These are phyloP conservation scores for Sindora glabra DNA, from an alignment of 306 rosid species.

Conservation along the genomic window DNA sequence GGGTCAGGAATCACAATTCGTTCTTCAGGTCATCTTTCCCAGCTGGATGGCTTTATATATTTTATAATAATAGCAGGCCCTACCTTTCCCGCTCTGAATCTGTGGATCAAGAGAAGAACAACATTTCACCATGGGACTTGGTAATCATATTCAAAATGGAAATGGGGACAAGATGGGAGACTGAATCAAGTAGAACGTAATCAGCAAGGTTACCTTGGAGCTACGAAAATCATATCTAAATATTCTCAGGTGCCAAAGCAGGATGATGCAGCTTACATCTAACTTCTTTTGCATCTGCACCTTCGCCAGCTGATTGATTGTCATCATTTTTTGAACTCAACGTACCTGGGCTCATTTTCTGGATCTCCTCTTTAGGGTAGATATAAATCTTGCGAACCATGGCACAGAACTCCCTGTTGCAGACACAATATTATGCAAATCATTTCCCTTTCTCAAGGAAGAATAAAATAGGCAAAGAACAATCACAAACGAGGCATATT, in stretches of 20 bases:
- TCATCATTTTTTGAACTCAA: no score
- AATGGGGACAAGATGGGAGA: no score
- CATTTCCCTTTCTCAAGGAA: neutral
- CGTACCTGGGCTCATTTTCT: conserved; percentile 82
- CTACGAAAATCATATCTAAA: conserved; percentile 22
- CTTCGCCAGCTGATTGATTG: no score
- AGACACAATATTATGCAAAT: neutral
- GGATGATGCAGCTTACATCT: conserved; percentile 30
- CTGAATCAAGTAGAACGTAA: no score
- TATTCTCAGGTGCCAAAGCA: conserved; percentile 26
- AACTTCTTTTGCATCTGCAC: conserved; percentile 39
- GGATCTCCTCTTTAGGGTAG: conserved; percentile 91
- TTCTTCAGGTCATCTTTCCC: conserved; percentile 24
- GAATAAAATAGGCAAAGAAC: no score
- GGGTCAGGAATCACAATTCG: conserved; percentile 3
- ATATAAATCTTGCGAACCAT: conserved; percentile 88
- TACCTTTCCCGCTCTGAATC: conserved; percentile 8
- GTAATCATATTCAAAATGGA: no score
- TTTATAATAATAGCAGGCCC: no score
- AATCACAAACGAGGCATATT: neutral
- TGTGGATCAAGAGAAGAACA: neutral
- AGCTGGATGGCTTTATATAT: conserved; percentile 13
- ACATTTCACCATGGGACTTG: neutral
- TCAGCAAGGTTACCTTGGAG: conserved; percentile 26
- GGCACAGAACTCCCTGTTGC: conserved; percentile 75